A percentile compares a stretch with the other conserved stretches of the same genome.
Conservation (phyloP, 345 rosid species). For the Ailanthus altissimus region DNA sequence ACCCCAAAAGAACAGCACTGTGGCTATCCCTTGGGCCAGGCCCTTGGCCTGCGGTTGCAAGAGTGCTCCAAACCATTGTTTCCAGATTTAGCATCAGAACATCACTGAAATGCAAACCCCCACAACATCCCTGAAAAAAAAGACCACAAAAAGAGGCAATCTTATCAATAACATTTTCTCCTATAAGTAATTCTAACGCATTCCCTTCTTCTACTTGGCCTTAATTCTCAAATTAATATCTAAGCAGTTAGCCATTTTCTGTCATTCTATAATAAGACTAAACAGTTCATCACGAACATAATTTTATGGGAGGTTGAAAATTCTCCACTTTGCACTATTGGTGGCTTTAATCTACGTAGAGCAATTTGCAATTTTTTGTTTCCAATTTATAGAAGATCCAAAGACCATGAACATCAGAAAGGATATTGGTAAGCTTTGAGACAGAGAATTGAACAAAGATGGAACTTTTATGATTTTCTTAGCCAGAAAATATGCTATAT, state of each 20-base stretch:
- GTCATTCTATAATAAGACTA: neutral
- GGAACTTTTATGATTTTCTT: neutral
- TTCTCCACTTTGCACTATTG: neutral
- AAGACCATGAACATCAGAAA: neutral
- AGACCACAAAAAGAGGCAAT: neutral
- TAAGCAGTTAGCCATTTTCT: neutral
- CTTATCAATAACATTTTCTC: neutral
- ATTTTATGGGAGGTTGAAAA: neutral
- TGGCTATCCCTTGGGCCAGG: constrained; percentile 88
- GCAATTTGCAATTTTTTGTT: neutral
- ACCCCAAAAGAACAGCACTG: constrained; percentile 60
- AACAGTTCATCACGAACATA: neutral
- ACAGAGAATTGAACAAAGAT: neutral
- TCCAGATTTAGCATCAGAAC: constrained; percentile 56
- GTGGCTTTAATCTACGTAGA: neutral
- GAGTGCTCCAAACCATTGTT: constrained; percentile 51
- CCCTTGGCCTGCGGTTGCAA: constrained; percentile 57
- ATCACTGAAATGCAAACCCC: constrained; percentile 72
- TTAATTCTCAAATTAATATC: neutral
- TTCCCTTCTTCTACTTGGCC: neutral
- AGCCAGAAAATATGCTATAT: neutral
- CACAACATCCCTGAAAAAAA: constrained; percentile 65
- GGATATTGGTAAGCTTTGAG: neutral
- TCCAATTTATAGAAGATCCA: constrained; percentile 1
- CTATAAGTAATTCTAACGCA: neutral